Base-by-base conservation (phyloP, 192 early-diverging fungal species). In the Thamnidium elegans region DNA sequence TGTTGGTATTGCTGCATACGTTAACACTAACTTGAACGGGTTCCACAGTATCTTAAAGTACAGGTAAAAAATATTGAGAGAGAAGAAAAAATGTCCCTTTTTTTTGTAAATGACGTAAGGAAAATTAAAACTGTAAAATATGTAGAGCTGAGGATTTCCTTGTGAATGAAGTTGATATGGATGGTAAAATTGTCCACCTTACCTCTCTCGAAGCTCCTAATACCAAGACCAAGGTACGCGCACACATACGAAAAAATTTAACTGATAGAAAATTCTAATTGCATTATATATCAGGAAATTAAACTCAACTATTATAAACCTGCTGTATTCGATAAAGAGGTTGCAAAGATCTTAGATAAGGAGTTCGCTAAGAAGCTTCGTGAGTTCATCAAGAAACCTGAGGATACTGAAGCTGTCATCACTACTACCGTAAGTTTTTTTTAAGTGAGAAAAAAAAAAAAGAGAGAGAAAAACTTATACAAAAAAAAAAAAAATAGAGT, bases 111-210 rank as follows among this genome's bases (percentile, higher is more conserved):
- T 26, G 26, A 26, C 26, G 26, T 58, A 42, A 58, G n/a, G 15
- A 48, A 14, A 50, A 32, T 21, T 5, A 31, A 19, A 21, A 23
- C 15, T 55, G 30, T 7, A 42, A 14, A 15, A 32, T 0, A 26
- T 26, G 26, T 68, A 90, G 95, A 66, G 89, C 81, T 52, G 76
- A 84, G 0, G 96, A 99, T 72, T 99, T 99, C 76, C 76, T 94
- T 36, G 96, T 99, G 23, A 88, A 94, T 76, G 96, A 99, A 82
- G 89, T 99, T 15, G 89, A 90, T 66, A 58, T 68, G 34, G 61
- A 74, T 19, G 91, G 92, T 17, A 67, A 83, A 21, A 81, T 91
- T 2, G 87, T 94, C 8, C 89, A 86, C 46, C 72, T 98, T 43
- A 78, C 75, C 4, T 63, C 55, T 43, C 46, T 64, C 31, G 69